Conservation (phyloP, 202 grass and related monocot genomes). For the Setaria italica region DNA sequence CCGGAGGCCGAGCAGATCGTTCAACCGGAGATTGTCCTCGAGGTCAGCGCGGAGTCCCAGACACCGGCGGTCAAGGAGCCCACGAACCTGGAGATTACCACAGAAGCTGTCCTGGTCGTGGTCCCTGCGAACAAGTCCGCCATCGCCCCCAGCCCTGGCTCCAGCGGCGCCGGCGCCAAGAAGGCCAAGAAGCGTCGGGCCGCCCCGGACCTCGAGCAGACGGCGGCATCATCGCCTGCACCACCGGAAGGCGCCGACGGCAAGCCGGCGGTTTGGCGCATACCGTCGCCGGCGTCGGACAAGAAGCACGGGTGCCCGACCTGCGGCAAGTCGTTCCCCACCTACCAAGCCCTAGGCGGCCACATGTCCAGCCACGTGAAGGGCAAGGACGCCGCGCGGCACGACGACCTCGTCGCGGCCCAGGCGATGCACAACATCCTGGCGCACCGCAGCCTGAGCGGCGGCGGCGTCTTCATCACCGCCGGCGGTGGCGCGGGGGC, state of each 20-base stretch:
- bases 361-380: constrained; percentile 57
- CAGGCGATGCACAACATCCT: constrained; percentile 11
- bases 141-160: not conserved
- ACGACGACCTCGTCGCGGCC: not conserved
- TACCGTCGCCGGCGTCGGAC: constrained; percentile 53
- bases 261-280: constrained; percentile 24
- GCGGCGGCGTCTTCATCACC: not conserved
- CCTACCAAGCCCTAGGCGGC: constrained; percentile 66
- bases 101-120: not conserved
- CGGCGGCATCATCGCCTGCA: not conserved
- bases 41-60: not conserved
- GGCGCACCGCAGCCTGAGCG: not conserved
- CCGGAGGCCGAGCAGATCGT: constrained; percentile 5
- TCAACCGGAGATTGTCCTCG: not conserved
- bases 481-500: not conserved
- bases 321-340: constrained; percentile 51
- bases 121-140: not conserved
- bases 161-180: not conserved
- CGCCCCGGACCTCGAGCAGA: not conserved
- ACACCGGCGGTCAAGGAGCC: constrained; percentile 1
- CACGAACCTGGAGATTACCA: constrained; percentile 8
- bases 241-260: not conserved
- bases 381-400: constrained; percentile 24
- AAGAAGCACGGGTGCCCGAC: constrained; percentile 29
- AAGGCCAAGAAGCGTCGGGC: constrained; percentile 3